Base-by-base conservation (phyloP, 2,329 filamentous ascomycete genomes). In the Fusarium euwallaceae region DNA sequence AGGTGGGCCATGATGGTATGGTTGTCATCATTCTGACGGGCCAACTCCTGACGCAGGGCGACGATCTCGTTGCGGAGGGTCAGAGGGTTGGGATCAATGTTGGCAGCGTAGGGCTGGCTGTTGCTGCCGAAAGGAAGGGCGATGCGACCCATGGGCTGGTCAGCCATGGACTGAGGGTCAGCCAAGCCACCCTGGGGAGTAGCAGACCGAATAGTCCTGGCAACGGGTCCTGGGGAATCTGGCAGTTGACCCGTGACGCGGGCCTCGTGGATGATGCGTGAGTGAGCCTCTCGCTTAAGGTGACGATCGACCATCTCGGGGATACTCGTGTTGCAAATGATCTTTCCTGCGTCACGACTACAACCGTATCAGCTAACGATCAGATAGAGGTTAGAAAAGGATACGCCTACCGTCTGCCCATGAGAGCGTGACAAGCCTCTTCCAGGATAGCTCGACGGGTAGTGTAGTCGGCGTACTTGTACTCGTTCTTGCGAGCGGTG, bases 261-360 rank as follows among this genome's bases (percentile, higher is more conserved):
- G 22, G 37, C 60, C 17, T 37, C 55, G 3, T 59, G 64, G 6
- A 64, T 41, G 36, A 71, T 20, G 29, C 55, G 70, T 7, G 36
- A 16, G 32, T 29, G 14, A 5, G 37, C 36, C 27, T 78, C 75
- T 2, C 77, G 73, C 16, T 64, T 53, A 16, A 79, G 56, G 32
- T 79, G 77, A n/a, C 76, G 69, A 3, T 67, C 68, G 20, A 79
- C 66, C 65, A 79, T 74, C 36, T 45, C 17, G 3, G 10, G 1
- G 20, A 78, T 45, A 24, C 51, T 62, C 20, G 61, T 78, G 29
- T 61, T 62, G 58, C 74, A 76, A 39, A 64, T 56, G 16, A 11
- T 8, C 32, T 72, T 78, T 2, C 71, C 69, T 3, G n/a, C 5
- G 0, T 22, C 16, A 14, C 68, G 66, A 39, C 77, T 51, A 24